These are phyloP conservation scores for Colletotrichum sp. DNA, from an alignment of 2,329 filamentous ascomycete species.

Conservation along the genomic window DNA sequence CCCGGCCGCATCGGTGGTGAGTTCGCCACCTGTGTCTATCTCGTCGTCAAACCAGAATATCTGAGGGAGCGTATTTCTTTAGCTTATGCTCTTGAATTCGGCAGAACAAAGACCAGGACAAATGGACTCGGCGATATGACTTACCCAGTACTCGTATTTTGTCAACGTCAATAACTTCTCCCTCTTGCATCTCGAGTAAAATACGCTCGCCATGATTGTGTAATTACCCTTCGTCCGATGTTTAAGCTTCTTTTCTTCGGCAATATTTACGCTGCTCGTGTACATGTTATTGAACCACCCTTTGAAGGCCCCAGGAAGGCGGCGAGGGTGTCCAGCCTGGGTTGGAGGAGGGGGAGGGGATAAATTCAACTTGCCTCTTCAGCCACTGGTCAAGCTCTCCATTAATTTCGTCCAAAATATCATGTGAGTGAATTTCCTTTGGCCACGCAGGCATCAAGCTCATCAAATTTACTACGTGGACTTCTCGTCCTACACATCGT, in stretches of 20 bases:
- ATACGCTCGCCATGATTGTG: background rate
- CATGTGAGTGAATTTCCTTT: background rate
- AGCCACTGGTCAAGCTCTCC: background rate
- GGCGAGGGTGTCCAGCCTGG: background rate
- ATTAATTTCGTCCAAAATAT: background rate
- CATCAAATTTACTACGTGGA: background rate
- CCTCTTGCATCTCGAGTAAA: background rate
- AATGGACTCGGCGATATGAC: background rate
- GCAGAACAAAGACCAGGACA: rapidly evolving
- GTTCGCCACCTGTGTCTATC: background rate
- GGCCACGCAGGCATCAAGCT: background rate
- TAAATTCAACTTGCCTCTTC: background rate
- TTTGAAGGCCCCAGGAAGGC: background rate
- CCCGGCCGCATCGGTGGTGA: background rate
- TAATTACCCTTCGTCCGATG: background rate
- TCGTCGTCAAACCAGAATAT: background rate
- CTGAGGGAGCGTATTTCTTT: background rate
- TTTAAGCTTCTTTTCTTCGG: background rate
- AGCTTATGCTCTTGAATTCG: background rate
- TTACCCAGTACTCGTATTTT: background rate
- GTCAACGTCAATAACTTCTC: background rate
- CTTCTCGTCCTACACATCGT: background rate
- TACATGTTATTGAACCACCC: background rate
- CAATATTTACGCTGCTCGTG: background rate
- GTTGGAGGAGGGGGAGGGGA: background rate